Conservation (phyloP, 2,329 filamentous ascomycete species). For the Rutstroemia sydowiana region DNA sequence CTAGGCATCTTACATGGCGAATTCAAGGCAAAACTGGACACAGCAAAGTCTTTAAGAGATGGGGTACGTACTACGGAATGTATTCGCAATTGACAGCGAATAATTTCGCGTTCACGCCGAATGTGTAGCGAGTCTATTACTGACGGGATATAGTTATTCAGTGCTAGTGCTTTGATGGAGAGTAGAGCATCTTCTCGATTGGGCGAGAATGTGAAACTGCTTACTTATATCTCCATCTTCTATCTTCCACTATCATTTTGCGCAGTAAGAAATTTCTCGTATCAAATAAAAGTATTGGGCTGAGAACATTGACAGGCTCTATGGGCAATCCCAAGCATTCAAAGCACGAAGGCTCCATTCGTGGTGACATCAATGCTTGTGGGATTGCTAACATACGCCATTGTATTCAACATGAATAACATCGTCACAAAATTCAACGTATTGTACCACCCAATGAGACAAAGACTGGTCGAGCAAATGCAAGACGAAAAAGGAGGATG, state of each 20-base stretch:
- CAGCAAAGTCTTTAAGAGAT: neutral
- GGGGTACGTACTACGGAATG: neutral
- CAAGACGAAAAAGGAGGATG: constrained; percentile 1
- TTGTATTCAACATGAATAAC: too few species aligned
- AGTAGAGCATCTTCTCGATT: constrained; percentile 25
- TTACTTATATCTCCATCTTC: constrained; percentile 35
- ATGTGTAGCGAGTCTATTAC: neutral
- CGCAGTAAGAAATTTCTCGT: constrained; percentile 2
- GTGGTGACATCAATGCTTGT: constrained; percentile 1
- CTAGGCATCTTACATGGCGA: neutral
- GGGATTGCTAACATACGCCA: neutral
- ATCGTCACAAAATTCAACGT: neutral
- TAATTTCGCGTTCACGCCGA: neutral
- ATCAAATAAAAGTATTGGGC: neutral
- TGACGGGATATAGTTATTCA: constrained; percentile 17
- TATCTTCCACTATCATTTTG: constrained; percentile 32
- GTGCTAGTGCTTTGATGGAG: constrained; percentile 23
- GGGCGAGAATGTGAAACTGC: constrained; percentile 31
- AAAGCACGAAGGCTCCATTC: neutral
- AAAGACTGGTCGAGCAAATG: constrained; percentile 3
- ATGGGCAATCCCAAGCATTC: neutral
- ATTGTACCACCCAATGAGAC: neutral
- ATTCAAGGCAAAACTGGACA: neutral
- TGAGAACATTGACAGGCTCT: neutral
- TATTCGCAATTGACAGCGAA: too few species aligned